phyloP scores from a whole-genome alignment of 2,329 filamentous ascomycete genomes.

The Pseudogymnoascus verrucosus region DNA sequence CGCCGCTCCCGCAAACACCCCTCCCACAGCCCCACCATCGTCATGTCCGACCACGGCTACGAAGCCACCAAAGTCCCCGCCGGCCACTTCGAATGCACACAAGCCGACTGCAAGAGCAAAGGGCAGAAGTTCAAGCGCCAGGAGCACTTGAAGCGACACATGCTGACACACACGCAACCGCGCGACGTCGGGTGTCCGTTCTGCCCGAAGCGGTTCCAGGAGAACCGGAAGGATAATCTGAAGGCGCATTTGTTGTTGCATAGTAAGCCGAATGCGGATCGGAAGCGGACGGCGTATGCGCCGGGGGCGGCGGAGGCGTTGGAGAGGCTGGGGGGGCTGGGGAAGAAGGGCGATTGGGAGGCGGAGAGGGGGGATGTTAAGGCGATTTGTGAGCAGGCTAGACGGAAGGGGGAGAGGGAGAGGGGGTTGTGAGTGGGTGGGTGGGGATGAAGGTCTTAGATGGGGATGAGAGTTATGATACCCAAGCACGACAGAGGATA shows the following conservation, averaged over 20 bases:
- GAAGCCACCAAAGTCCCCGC: constrained; percentile 9
- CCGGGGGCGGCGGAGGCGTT: constrained; percentile 15
- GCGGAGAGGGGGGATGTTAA: constrained; percentile 15
- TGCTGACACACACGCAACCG: constrained; percentile 32
- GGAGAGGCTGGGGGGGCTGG: constrained; percentile 16
- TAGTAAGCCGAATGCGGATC: background rate
- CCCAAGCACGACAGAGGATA: background rate
- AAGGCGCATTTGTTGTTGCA: constrained; percentile 20
- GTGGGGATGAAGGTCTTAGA: background rate
- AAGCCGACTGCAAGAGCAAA: constrained; percentile 33
- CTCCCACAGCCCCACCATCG: constrained; percentile 10
- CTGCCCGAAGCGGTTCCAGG: constrained; percentile 16
- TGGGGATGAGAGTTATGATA: background rate
- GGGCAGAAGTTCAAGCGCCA: constrained; percentile 36
- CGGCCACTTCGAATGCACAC: constrained; percentile 28
- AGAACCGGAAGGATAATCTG: constrained; percentile 21
- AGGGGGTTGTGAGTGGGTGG: background rate
- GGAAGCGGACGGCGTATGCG: background rate
- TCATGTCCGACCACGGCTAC: constrained; percentile 11
- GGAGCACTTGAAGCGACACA: constrained; percentile 41
- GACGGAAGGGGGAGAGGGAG: background rate
- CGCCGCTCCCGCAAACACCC: background rate
- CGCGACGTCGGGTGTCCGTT: constrained; percentile 16
- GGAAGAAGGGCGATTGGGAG: constrained; percentile 18
- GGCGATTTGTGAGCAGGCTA: background rate